A percentile compares a stretch with the other conserved stretches of the same genome.
Evolutionary conservation across 129 eudicot species (phyloP).

Genomic region (Helichrysum umbraculigerum): DNA sequence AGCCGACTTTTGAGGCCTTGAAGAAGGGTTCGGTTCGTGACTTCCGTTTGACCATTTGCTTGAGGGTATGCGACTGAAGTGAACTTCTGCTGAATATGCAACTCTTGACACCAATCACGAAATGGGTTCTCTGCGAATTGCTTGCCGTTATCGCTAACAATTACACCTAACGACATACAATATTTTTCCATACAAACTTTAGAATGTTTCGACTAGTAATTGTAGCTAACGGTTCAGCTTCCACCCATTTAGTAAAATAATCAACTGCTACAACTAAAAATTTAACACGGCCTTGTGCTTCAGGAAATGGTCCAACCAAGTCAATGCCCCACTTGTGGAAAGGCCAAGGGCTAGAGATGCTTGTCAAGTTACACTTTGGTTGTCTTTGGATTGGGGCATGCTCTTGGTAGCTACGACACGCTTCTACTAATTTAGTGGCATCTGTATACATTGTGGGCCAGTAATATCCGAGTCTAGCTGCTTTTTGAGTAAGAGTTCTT

Average conservation of each 20-base stretch:
- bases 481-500: neutral
- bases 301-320: neutral
- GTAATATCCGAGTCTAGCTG: neutral
- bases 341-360: neutral
- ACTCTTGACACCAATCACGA: neutral
- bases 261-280: neutral
- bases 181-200: neutral
- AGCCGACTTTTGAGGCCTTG: neutral
- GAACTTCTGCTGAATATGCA: neutral
- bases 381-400: neutral
- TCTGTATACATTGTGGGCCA: neutral
- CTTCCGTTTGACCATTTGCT: neutral
- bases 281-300: neutral
- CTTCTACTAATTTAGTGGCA: neutral
- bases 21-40: neutral
- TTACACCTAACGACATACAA: neutral
- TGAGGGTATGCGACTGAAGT: neutral
- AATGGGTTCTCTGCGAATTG: neutral
- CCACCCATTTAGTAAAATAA: neutral
- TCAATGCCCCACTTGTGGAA: neutral
- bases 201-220: neutral
- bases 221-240: neutral
- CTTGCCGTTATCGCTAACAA: too few species aligned
- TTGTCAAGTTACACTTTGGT: neutral
- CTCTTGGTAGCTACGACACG: neutral